Percentiles rank a stretch among this genome's conserved stretches.
Evolutionary conservation across 106 monocot genomes (phyloP).

Genomic region (Dioscorea dumetorum): DNA sequence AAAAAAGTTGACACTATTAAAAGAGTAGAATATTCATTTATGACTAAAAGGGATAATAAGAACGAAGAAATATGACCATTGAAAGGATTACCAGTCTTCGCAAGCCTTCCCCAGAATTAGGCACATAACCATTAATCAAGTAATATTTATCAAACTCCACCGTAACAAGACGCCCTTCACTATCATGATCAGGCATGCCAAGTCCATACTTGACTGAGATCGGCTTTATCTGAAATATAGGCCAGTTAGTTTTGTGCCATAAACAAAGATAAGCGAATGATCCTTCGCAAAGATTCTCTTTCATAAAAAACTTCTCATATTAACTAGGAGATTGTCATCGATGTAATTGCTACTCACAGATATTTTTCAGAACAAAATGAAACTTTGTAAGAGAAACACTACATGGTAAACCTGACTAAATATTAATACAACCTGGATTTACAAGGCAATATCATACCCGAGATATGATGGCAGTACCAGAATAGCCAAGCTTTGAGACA

Average conservation of each 20-base stretch:
- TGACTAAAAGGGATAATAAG: not conserved
- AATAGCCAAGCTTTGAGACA: conserved; percentile 88
- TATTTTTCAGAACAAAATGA: not conserved
- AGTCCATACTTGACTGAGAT: conserved; percentile 88
- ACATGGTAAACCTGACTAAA: not conserved
- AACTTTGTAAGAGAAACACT: not conserved
- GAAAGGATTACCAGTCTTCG: conserved; percentile 63
- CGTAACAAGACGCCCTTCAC: conserved; percentile 63
- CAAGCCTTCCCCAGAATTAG: conserved; percentile 88
- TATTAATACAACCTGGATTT: not conserved
- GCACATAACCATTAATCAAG: conserved; percentile 60
- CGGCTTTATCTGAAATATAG: conserved; percentile 62
- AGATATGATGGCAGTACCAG: conserved; percentile 92
- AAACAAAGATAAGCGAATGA: not conserved
- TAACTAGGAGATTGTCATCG: too few species aligned
- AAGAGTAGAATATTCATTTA: not conserved
- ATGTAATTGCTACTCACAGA: too few species aligned
- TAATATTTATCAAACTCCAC: conserved; percentile 59
- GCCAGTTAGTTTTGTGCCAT: not conserved
- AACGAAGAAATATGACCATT: not conserved
- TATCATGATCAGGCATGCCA: conserved; percentile 60
- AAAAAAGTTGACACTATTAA: not conserved
- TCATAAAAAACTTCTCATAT: too few species aligned
- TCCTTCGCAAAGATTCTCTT: too few species aligned
- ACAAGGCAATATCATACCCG: conserved; percentile 43